Base-by-base conservation (phyloP, 2,329 filamentous ascomycete genomes). In the Cladosporium phlei region DNA sequence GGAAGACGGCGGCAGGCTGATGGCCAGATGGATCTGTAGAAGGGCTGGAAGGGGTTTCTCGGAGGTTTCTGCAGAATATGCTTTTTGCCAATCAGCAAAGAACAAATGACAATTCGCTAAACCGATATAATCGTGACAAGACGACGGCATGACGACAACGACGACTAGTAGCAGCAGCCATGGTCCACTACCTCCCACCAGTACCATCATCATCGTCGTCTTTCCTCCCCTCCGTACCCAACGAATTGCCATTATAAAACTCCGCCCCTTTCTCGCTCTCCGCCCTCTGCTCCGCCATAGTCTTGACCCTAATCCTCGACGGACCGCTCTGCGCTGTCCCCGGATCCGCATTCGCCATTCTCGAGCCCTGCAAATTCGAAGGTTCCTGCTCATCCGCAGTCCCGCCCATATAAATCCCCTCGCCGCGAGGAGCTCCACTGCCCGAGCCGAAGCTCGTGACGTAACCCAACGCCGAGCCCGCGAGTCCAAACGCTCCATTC, bases 161-260 rank as follows among this genome's bases (percentile, higher is more conserved):
- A n/a, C 3, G 16, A 16, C 16, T 6, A 33, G 19, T 33, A n/a
- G n/a, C n/a, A 22, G 19, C 24, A 21, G 38, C 38, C 16, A 25
- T 40, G 24, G 38, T 24, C 25, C 12, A 43, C 27, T 43, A 14
- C 47, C 32, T 51, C 32, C 38, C 45, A 35, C 38, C 61, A 55
- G 45, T 71, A 57, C n/a, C n/a, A 19, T 33, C 30, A 7, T 72
- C 73, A 20, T 80, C 75, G 39, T 83, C 75, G 53, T 83, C 78
- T 27, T 76, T 77, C 42, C 67, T 63, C 21, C 65, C 47, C 45
- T 57, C 53, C 55, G 72, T 67, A 69, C 79, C 67, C 72, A 90
- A 86, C 63, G 87, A 87, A 61, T 95, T 96, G 1, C 90, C 90
- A 60, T 96, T 96, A 62, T 96, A 95, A 37, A 94, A 78, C 60